These are phyloP conservation scores for Danielozyma ontarioensis DNA, from an alignment of 805 yeast genomes.

Conservation along the genomic window DNA sequence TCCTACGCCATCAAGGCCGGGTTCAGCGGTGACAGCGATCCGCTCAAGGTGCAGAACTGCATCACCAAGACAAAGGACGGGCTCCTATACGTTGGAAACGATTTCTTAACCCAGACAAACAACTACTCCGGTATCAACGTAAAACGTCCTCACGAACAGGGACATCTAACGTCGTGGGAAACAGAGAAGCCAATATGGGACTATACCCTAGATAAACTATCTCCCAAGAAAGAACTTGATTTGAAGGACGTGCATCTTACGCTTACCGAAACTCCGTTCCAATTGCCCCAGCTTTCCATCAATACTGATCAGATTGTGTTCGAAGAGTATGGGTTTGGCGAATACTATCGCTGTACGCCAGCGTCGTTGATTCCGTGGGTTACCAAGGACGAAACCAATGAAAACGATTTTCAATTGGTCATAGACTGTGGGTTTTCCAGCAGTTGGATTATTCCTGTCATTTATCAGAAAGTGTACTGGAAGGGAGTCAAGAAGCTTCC, in stretches of 20 bases:
- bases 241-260: slow-evolving; percentile 54
- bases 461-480: slow-evolving; percentile 73
- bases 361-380: slow-evolving; percentile 61
- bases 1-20: slow-evolving; percentile 68
- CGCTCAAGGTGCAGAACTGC: slow-evolving; percentile 59
- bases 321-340: slow-evolving; percentile 83
- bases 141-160: slow-evolving; percentile 76
- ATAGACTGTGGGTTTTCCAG: slow-evolving; percentile 86
- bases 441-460: slow-evolving; percentile 82
- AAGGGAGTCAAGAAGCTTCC: slow-evolving; percentile 74
- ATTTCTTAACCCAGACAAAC: slow-evolving; percentile 55
- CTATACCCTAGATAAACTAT: slow-evolving; percentile 47
- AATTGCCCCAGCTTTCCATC: slow-evolving; percentile 73
- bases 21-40: slow-evolving; percentile 22
- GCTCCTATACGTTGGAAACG: slow-evolving; percentile 61
- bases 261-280: slow-evolving; percentile 76
- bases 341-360: slow-evolving; percentile 62
- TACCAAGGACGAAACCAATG: slow-evolving; percentile 1
- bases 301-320: slow-evolving; percentile 88
- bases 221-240: slow-evolving; percentile 34
- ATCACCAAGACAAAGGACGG: slow-evolving; percentile 74
- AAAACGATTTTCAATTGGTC: slow-evolving; percentile 65
- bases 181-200: slow-evolving; percentile 90
- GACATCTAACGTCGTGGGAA: slow-evolving; percentile 85
- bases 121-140: slow-evolving; percentile 72